These are phyloP conservation scores for Podaxis sp. DNA, from an alignment of 768 basidiomycete species.

Conservation along the genomic window DNA sequence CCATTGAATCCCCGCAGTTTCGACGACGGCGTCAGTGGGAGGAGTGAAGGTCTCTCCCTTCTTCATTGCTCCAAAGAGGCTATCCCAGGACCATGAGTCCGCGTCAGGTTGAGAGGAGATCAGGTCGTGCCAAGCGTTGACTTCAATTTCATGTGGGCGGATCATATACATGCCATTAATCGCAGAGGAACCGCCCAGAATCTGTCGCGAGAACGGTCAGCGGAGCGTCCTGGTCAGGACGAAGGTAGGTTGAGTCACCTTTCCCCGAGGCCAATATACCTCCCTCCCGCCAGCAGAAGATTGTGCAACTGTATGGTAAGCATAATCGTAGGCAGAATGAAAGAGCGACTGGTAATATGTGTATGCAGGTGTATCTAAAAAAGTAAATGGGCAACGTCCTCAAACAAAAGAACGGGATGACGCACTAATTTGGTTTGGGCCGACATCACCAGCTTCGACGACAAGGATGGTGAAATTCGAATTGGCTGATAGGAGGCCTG, in stretches of 20 bases:
- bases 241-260: conserved; percentile 29
- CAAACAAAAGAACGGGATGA: conserved; percentile 1
- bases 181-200: conserved; percentile 67
- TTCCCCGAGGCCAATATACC: conserved; percentile 61
- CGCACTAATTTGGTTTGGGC: conserved; percentile 39
- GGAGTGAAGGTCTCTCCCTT: conserved; percentile 56
- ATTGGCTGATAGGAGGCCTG: conserved; percentile 35
- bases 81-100: conserved; percentile 45
- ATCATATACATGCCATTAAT: conserved; percentile 71
- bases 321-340: conserved; percentile 52
- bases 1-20: conserved; percentile 43
- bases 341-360: conserved; percentile 53
- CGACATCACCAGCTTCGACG: conserved; percentile 43
- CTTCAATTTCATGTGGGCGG: conserved; percentile 48
- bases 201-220: conserved; percentile 25
- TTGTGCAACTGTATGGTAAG: conserved; percentile 50
- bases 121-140: conserved; percentile 46
- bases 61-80: conserved; percentile 43
- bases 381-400: not conserved
- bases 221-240: not conserved
- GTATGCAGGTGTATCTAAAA: conserved; percentile 45
- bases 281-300: conserved; percentile 37
- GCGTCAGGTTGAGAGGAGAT: conserved; percentile 37
- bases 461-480: conserved; percentile 33
- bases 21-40: conserved; percentile 38